Evolutionary conservation across 768 basidiomycete species (phyloP), one percentile per base, ranked within the genome.

Genomic region (Amanita phalloides): DNA sequence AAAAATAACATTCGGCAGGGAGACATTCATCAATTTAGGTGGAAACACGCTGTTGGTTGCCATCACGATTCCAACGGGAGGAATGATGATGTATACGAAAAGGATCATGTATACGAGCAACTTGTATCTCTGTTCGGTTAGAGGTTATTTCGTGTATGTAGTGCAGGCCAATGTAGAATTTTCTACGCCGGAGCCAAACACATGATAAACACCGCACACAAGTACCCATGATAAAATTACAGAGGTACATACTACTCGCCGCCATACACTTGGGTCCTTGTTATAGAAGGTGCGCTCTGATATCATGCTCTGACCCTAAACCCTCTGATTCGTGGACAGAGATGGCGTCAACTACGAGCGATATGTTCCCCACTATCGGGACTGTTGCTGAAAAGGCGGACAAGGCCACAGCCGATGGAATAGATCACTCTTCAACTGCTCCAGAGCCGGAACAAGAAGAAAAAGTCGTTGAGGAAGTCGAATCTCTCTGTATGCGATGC

Each of bases 401-500:
- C 49, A 55, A 62, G 13, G 26, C 45, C 3, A 47, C 49, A n/a
- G 54, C 36, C 5, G 50, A 54, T 39, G 48, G 51, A 26, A 49
- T 25, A 47, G 37, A 47, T 36, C 33, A 37, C 21, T 26, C 48
- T 33, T 9, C 13, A 5, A 6, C 11, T n/a, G 64, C 26, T 36
- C 37, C 13, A 17, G 25, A 49, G 9, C 64, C 36, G 1, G 71
- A 72, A 21, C 73, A 73, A 14, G 81, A 83, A 6, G 84, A 86
- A 26, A 73, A 75, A 49, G 81, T 81, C 0, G 77, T 94, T 8
- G 78, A 93, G 58, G 84, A 90, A 66, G 76, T 98, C 54, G 88
- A 91, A 53, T 93, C 90, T 10, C 70, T 98, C 25, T 98, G 96
- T 69, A 95, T 98, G 90, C 78, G 78, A 64, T 99, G 96, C 62